These are phyloP conservation scores for Poa annua DNA, from an alignment of 176 grass and related monocot genomes.

Conservation along the genomic window DNA sequence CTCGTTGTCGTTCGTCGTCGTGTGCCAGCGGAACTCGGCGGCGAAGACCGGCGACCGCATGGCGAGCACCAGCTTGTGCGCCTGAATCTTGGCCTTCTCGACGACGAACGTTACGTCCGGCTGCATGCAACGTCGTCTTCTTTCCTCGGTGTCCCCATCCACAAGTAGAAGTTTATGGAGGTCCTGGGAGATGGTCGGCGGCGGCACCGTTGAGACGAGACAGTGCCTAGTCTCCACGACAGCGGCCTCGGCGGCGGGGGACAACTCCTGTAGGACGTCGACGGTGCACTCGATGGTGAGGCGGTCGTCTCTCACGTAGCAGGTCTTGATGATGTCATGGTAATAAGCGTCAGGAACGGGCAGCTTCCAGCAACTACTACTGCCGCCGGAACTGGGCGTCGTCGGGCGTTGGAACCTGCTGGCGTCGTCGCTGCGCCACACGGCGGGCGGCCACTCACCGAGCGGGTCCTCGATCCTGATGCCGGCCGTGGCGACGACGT, in stretches of 20 bases:
- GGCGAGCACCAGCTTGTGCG: not conserved
- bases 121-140: not conserved
- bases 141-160: not conserved
- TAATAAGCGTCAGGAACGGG: not conserved
- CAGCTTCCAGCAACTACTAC: not conserved
- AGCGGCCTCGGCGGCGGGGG: not conserved
- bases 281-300: not conserved
- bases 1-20: too few relatives aligned
- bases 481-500: not conserved
- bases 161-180: not conserved
- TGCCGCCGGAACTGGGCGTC: not conserved
- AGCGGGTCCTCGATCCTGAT: not conserved
- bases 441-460: not conserved
- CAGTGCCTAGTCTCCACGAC: not conserved
- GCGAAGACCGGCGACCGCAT: constrained; percentile 2
- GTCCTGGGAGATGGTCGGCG: not conserved
- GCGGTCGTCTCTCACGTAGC: constrained; percentile 2
- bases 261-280: not conserved
- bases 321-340: not conserved
- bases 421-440: not conserved
- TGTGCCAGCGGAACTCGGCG: not conserved
- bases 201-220: not conserved
- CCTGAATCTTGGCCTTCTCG: not conserved
- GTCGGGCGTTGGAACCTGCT: not conserved
- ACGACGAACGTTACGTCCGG: not conserved